Evolutionary conservation across 2,329 filamentous ascomycete genomes (phyloP).

Genomic region (Monilinia polystroma): DNA sequence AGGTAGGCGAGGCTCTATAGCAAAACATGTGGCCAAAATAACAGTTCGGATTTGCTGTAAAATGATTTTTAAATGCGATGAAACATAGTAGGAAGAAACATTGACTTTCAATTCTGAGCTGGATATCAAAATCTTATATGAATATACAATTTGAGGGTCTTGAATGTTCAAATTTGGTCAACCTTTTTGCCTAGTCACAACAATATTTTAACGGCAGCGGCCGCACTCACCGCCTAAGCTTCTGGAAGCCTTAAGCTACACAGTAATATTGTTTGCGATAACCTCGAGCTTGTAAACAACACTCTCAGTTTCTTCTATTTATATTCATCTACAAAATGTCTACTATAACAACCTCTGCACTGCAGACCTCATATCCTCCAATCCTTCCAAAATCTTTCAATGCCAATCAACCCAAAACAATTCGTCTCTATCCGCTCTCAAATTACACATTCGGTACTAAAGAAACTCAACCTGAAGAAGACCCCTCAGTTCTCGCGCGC

Average conservation of each 20-base stretch:
- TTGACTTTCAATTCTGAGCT: background rate
- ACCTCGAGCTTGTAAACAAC: background rate
- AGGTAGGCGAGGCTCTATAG: slow-evolving; percentile 7
- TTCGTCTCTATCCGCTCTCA: slow-evolving; percentile 89
- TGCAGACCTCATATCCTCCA: slow-evolving; percentile 77
- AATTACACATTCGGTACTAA: slow-evolving; percentile 99
- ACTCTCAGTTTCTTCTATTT: background rate
- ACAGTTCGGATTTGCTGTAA: background rate
- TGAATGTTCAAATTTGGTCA: background rate
- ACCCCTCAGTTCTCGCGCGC: slow-evolving; percentile 89
- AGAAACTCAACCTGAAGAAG: slow-evolving; percentile 96
- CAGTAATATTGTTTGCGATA: background rate
- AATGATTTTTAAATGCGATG: background rate
- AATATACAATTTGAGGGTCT: background rate
- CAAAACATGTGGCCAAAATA: background rate
- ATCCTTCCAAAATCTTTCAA: slow-evolving; percentile 81
- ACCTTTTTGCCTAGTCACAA: background rate
- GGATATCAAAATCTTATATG: background rate
- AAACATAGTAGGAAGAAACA: background rate
- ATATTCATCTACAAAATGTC: slow-evolving; percentile 60
- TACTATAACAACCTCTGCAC: slow-evolving; percentile 72
- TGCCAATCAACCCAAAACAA: slow-evolving; percentile 82
- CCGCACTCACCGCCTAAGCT: slow-evolving; percentile 19
- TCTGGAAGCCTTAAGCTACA: background rate
- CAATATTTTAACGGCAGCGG: background rate